These are phyloP conservation scores for Aeminium ludgeri DNA, from an alignment of 495 filamentous ascomycete species.

Conservation along the genomic window DNA sequence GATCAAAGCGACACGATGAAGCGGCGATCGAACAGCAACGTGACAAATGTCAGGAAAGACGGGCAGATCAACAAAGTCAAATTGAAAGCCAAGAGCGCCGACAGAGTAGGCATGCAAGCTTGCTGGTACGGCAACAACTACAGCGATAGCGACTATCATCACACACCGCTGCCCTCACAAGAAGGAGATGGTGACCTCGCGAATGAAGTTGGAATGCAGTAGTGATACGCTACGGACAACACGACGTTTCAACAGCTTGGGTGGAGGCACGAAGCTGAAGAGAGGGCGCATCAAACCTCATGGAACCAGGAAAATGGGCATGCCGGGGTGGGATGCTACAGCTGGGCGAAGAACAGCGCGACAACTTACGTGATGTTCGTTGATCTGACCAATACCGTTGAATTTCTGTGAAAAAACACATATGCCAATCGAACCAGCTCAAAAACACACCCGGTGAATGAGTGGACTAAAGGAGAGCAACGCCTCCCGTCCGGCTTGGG, in stretches of 20 bases:
- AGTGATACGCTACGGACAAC: constrained; percentile 22
- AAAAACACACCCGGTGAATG: constrained; percentile 13
- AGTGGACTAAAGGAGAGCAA: constrained; percentile 11
- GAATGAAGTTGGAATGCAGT: constrained; percentile 17
- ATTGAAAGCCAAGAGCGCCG: constrained; percentile 17
- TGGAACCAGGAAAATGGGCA: constrained; percentile 18
- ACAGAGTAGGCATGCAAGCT: constrained; percentile 23
- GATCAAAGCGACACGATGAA: constrained; percentile 17
- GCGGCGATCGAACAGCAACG: constrained; percentile 19
- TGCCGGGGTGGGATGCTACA: constrained; percentile 23
- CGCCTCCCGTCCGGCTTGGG: background rate
- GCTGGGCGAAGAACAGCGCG: constrained; percentile 14
- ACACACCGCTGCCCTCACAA: constrained; percentile 8
- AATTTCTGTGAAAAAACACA: constrained; percentile 19
- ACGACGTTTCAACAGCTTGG: constrained; percentile 21
- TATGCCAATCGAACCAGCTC: constrained; percentile 6
- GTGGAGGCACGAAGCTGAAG: constrained; percentile 19
- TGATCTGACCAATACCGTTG: constrained; percentile 8
- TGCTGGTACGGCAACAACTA: constrained; percentile 27
- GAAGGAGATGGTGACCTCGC: constrained; percentile 9
- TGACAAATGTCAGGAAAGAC: constrained; percentile 19
- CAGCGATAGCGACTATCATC: constrained; percentile 18
- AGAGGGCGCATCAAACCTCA: constrained; percentile 19
- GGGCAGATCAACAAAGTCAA: constrained; percentile 20
- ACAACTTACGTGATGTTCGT: constrained; percentile 17